phyloP scores from a whole-genome alignment of 805 yeast genomes.

The Schizosaccharomyces lindneri region DNA sequence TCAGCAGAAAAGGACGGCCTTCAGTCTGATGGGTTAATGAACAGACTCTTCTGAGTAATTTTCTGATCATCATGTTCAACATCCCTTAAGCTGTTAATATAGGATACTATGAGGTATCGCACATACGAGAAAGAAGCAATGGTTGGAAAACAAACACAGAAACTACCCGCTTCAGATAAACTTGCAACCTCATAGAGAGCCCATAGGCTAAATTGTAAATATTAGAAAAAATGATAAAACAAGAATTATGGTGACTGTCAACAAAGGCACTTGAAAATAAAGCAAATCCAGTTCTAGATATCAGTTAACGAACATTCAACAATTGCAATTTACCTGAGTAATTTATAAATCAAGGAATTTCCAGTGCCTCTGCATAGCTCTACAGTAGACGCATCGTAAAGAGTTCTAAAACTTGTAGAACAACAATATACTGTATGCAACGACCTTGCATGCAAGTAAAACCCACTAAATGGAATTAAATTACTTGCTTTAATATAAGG shows the following conservation, averaged over 20 bases:
- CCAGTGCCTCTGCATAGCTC: not conserved
- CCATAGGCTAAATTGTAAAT: not conserved
- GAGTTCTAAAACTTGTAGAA: not conserved
- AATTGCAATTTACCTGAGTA: not conserved
- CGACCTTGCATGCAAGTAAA: not conserved
- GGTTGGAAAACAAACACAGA: not conserved
- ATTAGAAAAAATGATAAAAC: not conserved
- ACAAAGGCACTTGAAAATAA: not conserved
- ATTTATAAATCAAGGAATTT: not conserved
- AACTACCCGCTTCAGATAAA: not conserved
- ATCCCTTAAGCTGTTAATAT: not conserved
- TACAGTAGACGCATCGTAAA: not conserved
- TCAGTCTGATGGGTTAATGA: not conserved
- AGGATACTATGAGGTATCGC: too few species aligned
- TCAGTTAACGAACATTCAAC: not conserved
- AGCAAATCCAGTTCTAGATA: not conserved
- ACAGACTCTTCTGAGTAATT: not conserved
- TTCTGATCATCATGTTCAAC: not conserved
- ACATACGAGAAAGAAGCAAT: not conserved
- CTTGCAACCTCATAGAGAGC: not conserved
- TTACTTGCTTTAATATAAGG: not conserved
- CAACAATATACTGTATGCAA: not conserved
- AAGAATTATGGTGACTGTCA: not conserved
- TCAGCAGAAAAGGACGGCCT: not conserved
- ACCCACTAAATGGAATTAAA: not conserved